Conservation (phyloP, 805 yeast species). For the Nakazawaea ambrosiae region DNA sequence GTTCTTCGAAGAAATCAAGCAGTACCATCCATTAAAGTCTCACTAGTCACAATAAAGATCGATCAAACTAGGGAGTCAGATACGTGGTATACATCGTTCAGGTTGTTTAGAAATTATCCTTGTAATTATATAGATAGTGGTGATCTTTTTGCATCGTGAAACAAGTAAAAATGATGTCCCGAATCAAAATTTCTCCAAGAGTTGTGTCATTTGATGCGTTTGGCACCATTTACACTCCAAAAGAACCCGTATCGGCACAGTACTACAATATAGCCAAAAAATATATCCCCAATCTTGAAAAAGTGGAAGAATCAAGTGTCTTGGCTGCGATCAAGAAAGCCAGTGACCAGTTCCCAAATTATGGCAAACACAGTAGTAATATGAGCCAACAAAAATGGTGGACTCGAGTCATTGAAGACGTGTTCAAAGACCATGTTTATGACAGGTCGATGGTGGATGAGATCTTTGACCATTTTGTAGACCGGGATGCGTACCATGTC, state of each 20-base stretch:
- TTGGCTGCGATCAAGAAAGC: slow-evolving; percentile 29
- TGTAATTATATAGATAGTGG: too few species aligned
- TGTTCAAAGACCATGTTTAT: slow-evolving; percentile 29
- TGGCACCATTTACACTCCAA: slow-evolving; percentile 57
- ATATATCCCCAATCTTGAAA: slow-evolving; percentile 31
- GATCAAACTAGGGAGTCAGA: too few species aligned
- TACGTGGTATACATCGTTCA: too few species aligned
- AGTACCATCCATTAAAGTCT: too few species aligned
- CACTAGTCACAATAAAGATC: too few species aligned
- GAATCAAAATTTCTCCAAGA: too few species aligned
- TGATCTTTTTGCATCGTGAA: too few species aligned
- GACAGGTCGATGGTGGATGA: slow-evolving; percentile 31
- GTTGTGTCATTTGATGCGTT: slow-evolving; percentile 63
- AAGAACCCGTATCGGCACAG: slow-evolving; percentile 43
- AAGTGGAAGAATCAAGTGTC: slow-evolving; percentile 20
- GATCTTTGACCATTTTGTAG: slow-evolving; percentile 41
- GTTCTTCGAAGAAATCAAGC: too few species aligned
- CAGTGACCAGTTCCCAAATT: slow-evolving; percentile 44
- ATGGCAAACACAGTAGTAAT: slow-evolving; percentile 38
- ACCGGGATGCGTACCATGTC: slow-evolving; percentile 43
- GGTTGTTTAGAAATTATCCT: too few species aligned
- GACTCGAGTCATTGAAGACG: slow-evolving; percentile 37
- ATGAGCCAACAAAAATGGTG: slow-evolving; percentile 47
- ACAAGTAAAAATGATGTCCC: too few species aligned
- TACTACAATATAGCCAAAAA: slow-evolving; percentile 42